Base-by-base conservation (phyloP, 2,329 filamentous ascomycete genomes). In the Colletotrichum cereale region DNA sequence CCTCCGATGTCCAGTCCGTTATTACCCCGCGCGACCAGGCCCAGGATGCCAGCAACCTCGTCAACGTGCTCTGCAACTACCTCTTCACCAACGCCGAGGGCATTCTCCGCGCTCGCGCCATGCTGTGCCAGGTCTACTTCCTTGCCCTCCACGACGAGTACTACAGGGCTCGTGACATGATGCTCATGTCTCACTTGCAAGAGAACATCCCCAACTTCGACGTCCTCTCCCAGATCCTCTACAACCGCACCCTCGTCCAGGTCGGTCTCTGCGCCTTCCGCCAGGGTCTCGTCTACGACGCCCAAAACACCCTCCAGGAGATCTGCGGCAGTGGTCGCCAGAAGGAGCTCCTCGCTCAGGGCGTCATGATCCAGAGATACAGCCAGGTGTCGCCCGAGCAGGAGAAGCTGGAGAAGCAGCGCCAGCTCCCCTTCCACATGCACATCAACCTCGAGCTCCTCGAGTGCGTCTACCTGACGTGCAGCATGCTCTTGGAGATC, bases 121-220 rank as follows among this genome's bases (percentile, higher is more conserved):
- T 99, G 95, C 89, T 99, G 73, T 98, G 94, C 87, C 95, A 98
- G 84, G 96, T 99, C 74, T 99, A 99, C 87, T 97, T 97, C 91
- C 88, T 98, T 77, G 96, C 96, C 62, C 89, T 99, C 64, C 96
- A 99, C 84, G 95, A 98, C 84, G 92, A 97, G 78, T 99, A 98
- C 88, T 98, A 97, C 89, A 94, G 93, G 84, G 93, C 96, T 78
- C 93, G 96, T 76, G 97, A 99, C 83, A 96, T 99, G 93, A 97
- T 98, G 92, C 90, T 99, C 82, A 99, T 99, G 95, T 99, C 96
- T 24, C 96, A 99, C 86, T 87, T 99, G 80, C 96, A 98, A 81
- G 96, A 99, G 87, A 97, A 93, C 66, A 99, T 99, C 81, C 89
- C 90, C 85, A 97, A 93, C 84, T 99, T 99, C 80, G 96, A 99